Evolutionary conservation across 164 flowering plant species (phyloP).

Genomic region (Paratinospora sagittata): DNA sequence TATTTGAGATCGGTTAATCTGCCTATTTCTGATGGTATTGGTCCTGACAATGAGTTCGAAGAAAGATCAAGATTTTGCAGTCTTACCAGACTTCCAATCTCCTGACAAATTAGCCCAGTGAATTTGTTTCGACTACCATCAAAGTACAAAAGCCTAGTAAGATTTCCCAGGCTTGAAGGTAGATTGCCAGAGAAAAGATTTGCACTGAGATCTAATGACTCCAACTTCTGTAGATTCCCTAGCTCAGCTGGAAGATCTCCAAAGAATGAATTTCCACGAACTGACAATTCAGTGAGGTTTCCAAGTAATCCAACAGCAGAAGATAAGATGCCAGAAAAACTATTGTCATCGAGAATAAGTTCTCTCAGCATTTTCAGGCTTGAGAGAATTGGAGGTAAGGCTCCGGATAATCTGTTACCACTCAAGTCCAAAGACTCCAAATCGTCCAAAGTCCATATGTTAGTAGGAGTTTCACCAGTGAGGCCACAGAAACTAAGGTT

Average conservation of each 20-base stretch:
- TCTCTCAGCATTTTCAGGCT: conserved; percentile 35
- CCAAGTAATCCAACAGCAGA: conserved; percentile 37
- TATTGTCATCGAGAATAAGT: conserved; percentile 45
- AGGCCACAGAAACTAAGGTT: conserved; percentile 47
- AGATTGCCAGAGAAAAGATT: conserved; percentile 45
- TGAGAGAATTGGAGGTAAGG: conserved; percentile 29
- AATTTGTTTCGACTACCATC: conserved; percentile 40
- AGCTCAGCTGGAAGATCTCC: conserved; percentile 45
- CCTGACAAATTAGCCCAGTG: conserved; percentile 29
- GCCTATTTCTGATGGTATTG: conserved; percentile 35
- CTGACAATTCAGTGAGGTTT: conserved; percentile 40
- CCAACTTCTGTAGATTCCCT: conserved; percentile 35
- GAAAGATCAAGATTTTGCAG: conserved; percentile 44
- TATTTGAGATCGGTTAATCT: conserved; percentile 24
- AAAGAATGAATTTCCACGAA: conserved; percentile 40
- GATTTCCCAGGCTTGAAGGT: conserved; percentile 43
- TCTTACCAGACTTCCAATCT: conserved; percentile 22
- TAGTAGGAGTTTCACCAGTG: conserved; percentile 33
- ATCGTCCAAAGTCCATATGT: conserved; percentile 34
- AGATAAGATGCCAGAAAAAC: conserved; percentile 45
- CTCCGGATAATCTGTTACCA: conserved; percentile 36
- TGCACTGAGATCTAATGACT: conserved; percentile 41
- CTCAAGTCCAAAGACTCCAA: conserved; percentile 47
- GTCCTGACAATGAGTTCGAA: conserved; percentile 35
- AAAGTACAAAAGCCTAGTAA: conserved; percentile 34